A percentile compares a stretch with the other conserved stretches of the same genome.
Conservation (phyloP, 2,329 filamentous ascomycete species). For the Curvularia eragrostidis region DNA sequence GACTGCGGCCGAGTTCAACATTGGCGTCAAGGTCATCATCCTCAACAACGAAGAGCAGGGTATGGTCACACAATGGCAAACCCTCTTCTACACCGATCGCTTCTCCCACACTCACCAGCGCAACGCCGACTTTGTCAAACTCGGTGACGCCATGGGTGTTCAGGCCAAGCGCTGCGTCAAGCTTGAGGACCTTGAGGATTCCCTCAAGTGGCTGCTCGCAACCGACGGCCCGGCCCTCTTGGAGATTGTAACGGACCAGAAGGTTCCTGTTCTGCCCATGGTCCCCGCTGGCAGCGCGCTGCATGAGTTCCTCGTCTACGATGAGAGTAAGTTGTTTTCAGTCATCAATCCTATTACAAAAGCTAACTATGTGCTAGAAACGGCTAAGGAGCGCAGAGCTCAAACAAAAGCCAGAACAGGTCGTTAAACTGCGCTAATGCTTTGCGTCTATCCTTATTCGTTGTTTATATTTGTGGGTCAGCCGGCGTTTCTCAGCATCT, state of each 20-base stretch:
- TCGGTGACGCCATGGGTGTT: constrained; percentile 89
- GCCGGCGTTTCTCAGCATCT: constrained; percentile 25
- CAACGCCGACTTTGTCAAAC: constrained; percentile 95
- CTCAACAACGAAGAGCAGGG: constrained; percentile 98
- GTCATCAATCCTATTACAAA: background rate
- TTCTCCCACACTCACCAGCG: constrained; percentile 91
- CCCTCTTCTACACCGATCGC: constrained; percentile 94
- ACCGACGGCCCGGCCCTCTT: constrained; percentile 90
- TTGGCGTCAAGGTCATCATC: constrained; percentile 92
- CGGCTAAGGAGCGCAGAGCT: constrained; percentile 38
- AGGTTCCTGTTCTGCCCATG: constrained; percentile 97
- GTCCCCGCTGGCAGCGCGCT: constrained; percentile 85
- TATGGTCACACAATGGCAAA: constrained; percentile 99
- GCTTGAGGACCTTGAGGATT: constrained; percentile 77
- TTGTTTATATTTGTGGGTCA: constrained; percentile 30
- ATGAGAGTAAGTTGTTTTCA: constrained; percentile 66
- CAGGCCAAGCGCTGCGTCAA: constrained; percentile 74
- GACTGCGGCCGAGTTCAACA: constrained; percentile 93
- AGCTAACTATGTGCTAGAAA: constrained; percentile 26
- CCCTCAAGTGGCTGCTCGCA: constrained; percentile 82
- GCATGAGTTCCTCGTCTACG: constrained; percentile 92
- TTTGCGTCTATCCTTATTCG: constrained; percentile 21
- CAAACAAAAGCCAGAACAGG: constrained; percentile 40
- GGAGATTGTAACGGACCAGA: constrained; percentile 87
- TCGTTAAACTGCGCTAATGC: constrained; percentile 25